Base-by-base conservation (phyloP, 805 yeast species). In the Wickerhamomyces kurtzmanii region DNA sequence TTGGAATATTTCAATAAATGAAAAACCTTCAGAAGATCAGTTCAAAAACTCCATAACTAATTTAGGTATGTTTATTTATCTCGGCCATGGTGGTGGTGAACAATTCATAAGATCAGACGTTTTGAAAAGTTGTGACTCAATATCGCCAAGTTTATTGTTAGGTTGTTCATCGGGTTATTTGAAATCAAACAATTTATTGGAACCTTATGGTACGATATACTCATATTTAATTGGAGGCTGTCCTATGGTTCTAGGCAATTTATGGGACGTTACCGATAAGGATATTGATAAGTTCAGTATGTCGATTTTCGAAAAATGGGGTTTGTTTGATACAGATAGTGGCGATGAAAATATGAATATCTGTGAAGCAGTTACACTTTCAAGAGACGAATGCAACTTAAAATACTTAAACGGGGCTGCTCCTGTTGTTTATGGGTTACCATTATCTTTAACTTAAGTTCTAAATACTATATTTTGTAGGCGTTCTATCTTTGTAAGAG, bases 21-120 rank as follows among this genome's bases (percentile, higher is more conserved):
- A 37, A 5, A 58, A 55, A 24, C 95, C 96, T 0, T 38, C 57
- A 0, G 91, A 81, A 31, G 53, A 50, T 0, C 62, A 67, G 12
- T 57, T 86, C 20, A 35, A 63, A 1, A 28, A 51, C 0, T 60
- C 62, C 12, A 45, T 87, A 7, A 33, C 41, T 3, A 26, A 43
- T 2, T 53, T 67, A 2, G 62, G 69, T 21, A 38, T 82, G 7
- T 80, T 79, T 39, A 58, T 89, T 1, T 91, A 83, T 48, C 62
- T 87, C 31, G 99, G 99, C 0, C 99, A 91, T 53, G 96, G 97
- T 0, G 91, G 96, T 5, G 96, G 97, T n/a, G 89, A 84, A 36
- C 86, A 81, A 36, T 85, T 75, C 44, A 57, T 84, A 8, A 62
- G 74, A 17, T 59, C 76, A 1, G 62, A 72, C 5, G 53, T 68